A percentile compares a stretch with the other conserved stretches of the same genome.
Evolutionary conservation across 1,284 basidiomycete genomes (phyloP).

Genomic region (Heterobasidion annosum): DNA sequence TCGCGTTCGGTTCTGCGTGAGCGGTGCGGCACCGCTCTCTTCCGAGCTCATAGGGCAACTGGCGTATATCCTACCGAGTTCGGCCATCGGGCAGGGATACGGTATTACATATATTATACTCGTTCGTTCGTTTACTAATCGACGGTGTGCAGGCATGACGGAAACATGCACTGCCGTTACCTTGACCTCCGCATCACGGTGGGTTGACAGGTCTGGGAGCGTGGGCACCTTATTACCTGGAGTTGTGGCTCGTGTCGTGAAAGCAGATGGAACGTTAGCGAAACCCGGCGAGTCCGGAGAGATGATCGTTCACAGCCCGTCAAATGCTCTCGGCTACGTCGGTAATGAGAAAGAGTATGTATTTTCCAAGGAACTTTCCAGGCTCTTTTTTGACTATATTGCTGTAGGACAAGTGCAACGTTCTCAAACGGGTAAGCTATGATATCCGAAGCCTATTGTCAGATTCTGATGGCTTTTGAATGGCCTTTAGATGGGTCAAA

Average conservation of each 20-base stretch:
- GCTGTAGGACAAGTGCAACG: slow-evolving; percentile 29
- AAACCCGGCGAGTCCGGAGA: slow-evolving; percentile 31
- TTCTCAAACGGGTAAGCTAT: slow-evolving; percentile 26
- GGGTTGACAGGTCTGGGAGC: slow-evolving; percentile 21
- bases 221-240: slow-evolving; percentile 31
- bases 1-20: slow-evolving; percentile 49
- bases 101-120: slow-evolving; percentile 25
- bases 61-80: slow-evolving; percentile 44
- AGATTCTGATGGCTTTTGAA: background rate
- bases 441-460: background rate
- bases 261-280: slow-evolving; percentile 27
- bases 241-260: slow-evolving; percentile 26
- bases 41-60: slow-evolving; percentile 52
- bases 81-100: slow-evolving; percentile 59
- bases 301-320: slow-evolving; percentile 29
- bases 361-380: background rate
- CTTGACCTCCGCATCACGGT: slow-evolving; percentile 16
- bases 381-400: background rate
- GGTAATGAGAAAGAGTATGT: slow-evolving; percentile 34
- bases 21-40: slow-evolving; percentile 70
- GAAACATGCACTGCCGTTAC: slow-evolving; percentile 40
- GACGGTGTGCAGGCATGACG: slow-evolving; percentile 25
- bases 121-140: background rate
- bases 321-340: slow-evolving; percentile 31
- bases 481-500: slow-evolving; percentile 29